Evolutionary conservation across 768 basidiomycete species (phyloP), one percentile per base, ranked within the genome.

Genomic region (Kwoniella dendrophila): DNA sequence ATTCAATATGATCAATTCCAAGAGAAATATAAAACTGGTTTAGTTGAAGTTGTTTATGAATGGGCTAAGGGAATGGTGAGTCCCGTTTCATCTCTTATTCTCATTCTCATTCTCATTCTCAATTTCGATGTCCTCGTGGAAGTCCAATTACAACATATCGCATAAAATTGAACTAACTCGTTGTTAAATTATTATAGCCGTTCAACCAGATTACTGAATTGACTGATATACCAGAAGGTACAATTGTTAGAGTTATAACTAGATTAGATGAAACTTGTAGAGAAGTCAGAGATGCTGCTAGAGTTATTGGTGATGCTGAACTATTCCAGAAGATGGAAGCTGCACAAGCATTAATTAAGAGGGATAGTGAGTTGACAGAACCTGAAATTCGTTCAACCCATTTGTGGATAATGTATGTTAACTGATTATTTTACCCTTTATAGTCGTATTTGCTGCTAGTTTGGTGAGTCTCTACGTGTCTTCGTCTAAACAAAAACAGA

Each of bases 291-390:
- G 96, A 99, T 78, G 95, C 95, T 2, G 96, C 96, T 6, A 85
- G 96, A 33, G 94, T 98, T 38, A 96, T 98, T 54, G 96, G 96
- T 2, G 96, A 98, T 78, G 88, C 89, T 24, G 92, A 90, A 51
- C 80, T 99, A 40, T 96, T 97, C 84, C 90, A 89, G 80, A 98
- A 98, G 78, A 96, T 98, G 93, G 95, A 97, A 73, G 90, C 92
- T 70, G 87, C 90, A 0, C 94, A 97, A 74, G 85, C 86, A 40
- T 89, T 88, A 79, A 97, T 99, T 69, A 95, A 95, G 79, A 82
- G 96, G 78, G 96, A 98, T 78, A 95, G 92, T 93, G 79, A 83
- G 92, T 86, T 10, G n/a, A 2, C 22, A 22, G 29, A 7, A 18
- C n/a, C n/a, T n/a, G n/a, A n/a, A n/a, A n/a, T n/a, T n/a, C n/a